Evolutionary conservation across 345 rosid species (phyloP).

Genomic region (Citrus trifoliata): DNA sequence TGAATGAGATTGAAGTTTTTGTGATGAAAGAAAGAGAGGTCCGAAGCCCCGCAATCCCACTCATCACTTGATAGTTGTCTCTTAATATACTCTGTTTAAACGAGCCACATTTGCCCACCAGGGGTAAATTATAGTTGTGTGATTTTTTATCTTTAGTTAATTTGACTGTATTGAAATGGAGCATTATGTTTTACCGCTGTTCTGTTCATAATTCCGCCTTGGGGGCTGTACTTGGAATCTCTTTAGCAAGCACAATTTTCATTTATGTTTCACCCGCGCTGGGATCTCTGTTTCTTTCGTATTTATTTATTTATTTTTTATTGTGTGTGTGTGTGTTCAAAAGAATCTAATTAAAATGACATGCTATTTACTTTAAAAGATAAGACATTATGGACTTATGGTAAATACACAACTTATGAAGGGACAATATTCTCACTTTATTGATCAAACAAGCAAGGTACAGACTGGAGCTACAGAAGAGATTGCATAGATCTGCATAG

Average conservation of each 20-base stretch:
- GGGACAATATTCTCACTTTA: too few species aligned
- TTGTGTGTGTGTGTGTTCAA: too few species aligned
- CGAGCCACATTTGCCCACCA: neutral
- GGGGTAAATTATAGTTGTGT: constrained; percentile 1
- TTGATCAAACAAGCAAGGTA: too few species aligned
- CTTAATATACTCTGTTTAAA: neutral
- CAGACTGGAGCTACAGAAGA: too few species aligned
- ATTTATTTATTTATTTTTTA: too few species aligned
- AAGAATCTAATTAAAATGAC: too few species aligned
- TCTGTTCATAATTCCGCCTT: neutral
- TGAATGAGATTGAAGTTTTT: neutral
- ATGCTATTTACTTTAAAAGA: neutral
- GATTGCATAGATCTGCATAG: too few species aligned
- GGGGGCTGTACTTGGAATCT: neutral
- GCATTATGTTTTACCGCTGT: neutral
- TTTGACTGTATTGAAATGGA: neutral
- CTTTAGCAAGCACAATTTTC: neutral
- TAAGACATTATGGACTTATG: too few species aligned
- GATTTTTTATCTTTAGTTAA: neutral
- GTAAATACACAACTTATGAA: too few species aligned
- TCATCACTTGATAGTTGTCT: neutral
- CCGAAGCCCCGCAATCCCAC: neutral
- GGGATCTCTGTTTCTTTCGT: neutral
- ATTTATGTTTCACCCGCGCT: neutral
- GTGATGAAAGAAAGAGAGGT: neutral